Base-by-base conservation (phyloP, 2,329 filamentous ascomycete genomes). In the Arthrinium phaeospermum region DNA sequence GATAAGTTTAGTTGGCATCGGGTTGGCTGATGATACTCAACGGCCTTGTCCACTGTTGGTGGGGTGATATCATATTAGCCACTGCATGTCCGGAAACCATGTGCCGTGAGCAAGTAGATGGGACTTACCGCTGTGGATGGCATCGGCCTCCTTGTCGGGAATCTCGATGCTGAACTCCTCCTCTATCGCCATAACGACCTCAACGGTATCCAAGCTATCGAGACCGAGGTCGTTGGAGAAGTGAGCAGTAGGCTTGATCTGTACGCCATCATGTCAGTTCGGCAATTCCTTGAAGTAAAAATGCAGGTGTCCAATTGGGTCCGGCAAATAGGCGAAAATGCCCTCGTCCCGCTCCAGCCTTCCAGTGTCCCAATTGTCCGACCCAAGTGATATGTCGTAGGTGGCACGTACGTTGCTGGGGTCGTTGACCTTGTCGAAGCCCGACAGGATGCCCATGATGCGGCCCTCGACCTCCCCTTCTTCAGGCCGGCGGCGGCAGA, bases 131-230 rank as follows among this genome's bases (percentile, higher is more conserved):
- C 94, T 97, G 90, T 96, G 94, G 84, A 98, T 97, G 77, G 89
- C 88, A 84, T 98, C 95, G 77, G 95, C 95, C 82, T 98, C 94
- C 91, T 98, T 98, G 87, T 98, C 95, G 78, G 95, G 95, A 80
- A 98, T 98, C 90, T 98, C 95, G 83, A 98, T 96, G 92, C 94
- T 90, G 82, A 91, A 91, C 80, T 91, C 88, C 86, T 82, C 96
- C 90, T 99, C 96, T 86, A 99, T 98, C 77, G 96, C 96, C 96
- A 99, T 99, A 80, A 99, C 96, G 77, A 99, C 96, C 89, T 99
- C 96, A 76, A 99, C 96, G 75, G 96, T 98, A 85, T 99, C 96
- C 84, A 99, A 90, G 86, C 93, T 97, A 88, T 99, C 96, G 80
- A 99, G 89, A 77, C 95, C 96, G 76, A 99, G 93, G 86, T 99